Conservation (phyloP, 805 yeast genomes). For the Kregervanrija pseudodelftensis region DNA sequence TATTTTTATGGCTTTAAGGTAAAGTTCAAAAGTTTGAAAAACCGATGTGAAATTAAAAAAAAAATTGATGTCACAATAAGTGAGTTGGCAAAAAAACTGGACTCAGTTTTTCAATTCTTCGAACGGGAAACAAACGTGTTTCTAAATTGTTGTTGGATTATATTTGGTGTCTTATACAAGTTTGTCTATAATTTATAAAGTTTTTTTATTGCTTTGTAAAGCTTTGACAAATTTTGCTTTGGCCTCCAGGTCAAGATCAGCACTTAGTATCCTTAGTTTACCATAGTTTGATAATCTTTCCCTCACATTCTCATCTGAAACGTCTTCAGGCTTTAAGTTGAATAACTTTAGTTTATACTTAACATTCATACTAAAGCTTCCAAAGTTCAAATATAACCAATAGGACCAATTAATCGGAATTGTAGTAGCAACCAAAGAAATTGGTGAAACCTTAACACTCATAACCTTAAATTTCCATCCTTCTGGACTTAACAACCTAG, state of each 20-base stretch:
- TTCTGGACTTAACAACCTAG: conserved; percentile 5
- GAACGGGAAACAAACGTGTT: no score
- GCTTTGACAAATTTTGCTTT: conserved; percentile 36
- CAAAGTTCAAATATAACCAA: conserved; percentile 10
- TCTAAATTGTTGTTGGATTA: no score
- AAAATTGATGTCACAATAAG: no score
- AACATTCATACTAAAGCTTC: conserved; percentile 9
- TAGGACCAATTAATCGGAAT: conserved; percentile 15
- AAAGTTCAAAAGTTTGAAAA: not conserved
- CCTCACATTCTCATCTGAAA: conserved; percentile 13
- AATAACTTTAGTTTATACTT: conserved; percentile 19
- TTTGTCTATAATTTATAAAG: not conserved
- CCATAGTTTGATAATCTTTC: conserved; percentile 36
- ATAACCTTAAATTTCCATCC: conserved; percentile 28
- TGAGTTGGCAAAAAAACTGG: no score
- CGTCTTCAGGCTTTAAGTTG: not conserved
- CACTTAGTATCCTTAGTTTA: conserved; percentile 41
- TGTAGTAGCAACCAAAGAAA: conserved; percentile 29
- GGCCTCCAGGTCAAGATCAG: conserved; percentile 33
- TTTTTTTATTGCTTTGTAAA: not conserved
- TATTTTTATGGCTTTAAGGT: not conserved
- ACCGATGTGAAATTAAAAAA: no score
- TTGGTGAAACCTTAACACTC: conserved; percentile 33
- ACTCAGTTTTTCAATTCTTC: no score
- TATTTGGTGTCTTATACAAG: conserved; percentile 2